phyloP scores from a whole-genome alignment of 345 rosid species.

The Turritis glabra region DNA sequence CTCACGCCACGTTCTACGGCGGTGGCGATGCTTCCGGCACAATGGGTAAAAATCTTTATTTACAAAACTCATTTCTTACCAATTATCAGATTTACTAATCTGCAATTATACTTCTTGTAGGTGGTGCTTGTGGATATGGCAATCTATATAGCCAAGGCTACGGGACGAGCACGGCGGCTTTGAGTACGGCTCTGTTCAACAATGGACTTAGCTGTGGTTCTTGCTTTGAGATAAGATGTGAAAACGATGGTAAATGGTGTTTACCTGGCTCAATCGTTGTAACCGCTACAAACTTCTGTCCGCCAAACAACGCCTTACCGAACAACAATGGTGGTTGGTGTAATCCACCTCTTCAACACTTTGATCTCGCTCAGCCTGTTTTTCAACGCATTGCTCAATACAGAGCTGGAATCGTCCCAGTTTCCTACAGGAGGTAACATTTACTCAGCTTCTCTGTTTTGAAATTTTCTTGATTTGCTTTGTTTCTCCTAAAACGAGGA shows the following conservation, averaged over 20 bases:
- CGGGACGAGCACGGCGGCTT: conserved; percentile 64
- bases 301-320: conserved; percentile 58
- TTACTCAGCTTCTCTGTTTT: background rate
- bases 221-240: conserved; percentile 65
- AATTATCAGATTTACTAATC: background rate
- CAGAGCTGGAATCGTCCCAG: conserved; percentile 63
- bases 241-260: conserved; percentile 60
- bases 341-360: conserved; percentile 65
- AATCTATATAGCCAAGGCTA: conserved; percentile 63
- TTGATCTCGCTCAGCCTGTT: conserved; percentile 65
- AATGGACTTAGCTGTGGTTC: conserved; percentile 65
- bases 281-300: conserved; percentile 69
- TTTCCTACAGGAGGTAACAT: conserved; percentile 50
- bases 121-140: conserved; percentile 77
- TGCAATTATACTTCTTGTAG: conserved; percentile 24
- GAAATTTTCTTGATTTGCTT: no score
- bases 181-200: conserved; percentile 62
- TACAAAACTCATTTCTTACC: background rate
- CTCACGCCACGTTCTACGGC: conserved; percentile 95
- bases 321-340: conserved; percentile 67
- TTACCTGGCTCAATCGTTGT: conserved; percentile 50
- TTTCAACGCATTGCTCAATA: conserved; percentile 57
- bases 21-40: conserved; percentile 90
- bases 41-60: conserved; percentile 53
- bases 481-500: background rate